Evolutionary conservation across 805 yeast genomes (phyloP).

Genomic region (Wickerhamiella kurtzmanii): DNA sequence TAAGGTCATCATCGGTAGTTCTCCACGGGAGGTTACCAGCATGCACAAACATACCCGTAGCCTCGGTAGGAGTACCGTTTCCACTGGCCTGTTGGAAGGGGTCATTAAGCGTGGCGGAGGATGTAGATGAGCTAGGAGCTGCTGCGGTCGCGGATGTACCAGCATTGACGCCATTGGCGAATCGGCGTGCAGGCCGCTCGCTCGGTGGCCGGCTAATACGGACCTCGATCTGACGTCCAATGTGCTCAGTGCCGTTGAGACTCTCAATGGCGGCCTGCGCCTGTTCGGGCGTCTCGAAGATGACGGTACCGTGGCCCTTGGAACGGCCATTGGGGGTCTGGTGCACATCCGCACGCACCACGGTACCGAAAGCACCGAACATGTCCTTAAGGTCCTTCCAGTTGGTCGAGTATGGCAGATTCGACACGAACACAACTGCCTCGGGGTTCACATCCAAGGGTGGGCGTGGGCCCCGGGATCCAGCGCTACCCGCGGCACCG

Average conservation of each 20-base stretch:
- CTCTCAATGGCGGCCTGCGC: conserved; percentile 58
- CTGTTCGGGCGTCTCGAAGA: conserved; percentile 49
- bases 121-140: no score
- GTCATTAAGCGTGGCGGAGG: no score
- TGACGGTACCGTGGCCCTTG: conserved; percentile 75
- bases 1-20: conserved; percentile 73
- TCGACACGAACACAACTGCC: conserved; percentile 50
- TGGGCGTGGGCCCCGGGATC: conserved; percentile 13
- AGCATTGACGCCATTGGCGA: conserved; percentile 2
- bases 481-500: conserved; percentile 8
- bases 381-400: conserved; percentile 83
- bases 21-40: conserved; percentile 68
- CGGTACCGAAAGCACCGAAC: conserved; percentile 62
- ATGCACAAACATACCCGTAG: conserved; percentile 46
- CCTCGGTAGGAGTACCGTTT: conserved; percentile 44
- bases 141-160: no score
- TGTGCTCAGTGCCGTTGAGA: conserved; percentile 55
- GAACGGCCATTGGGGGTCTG: conserved; percentile 58
- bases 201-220: conserved; percentile 47
- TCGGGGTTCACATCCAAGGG: conserved; percentile 4
- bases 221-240: conserved; percentile 69
- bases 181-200: conserved; percentile 14
- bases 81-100: conserved; percentile 58
- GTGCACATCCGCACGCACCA: conserved; percentile 71
- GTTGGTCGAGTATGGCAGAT: conserved; percentile 65